Base-by-base conservation (phyloP, 75 land plant genomes). In the Sequoia sempervirens region DNA sequence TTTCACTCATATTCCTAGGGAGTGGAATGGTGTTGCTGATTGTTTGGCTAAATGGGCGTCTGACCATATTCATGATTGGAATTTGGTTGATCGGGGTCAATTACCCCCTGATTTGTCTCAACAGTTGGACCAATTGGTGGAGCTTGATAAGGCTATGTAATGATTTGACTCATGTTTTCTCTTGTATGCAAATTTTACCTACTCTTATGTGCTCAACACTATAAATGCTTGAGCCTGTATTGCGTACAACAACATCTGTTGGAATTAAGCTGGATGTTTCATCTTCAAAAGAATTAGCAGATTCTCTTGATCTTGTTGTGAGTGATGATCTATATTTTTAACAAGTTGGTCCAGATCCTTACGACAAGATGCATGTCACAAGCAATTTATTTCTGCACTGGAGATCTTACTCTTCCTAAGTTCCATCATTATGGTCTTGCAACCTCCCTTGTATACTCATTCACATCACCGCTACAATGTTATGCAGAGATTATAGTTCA, bases 281-380 rank as follows among this genome's bases (percentile, higher is more conserved):
- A 34, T 92, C 98, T 14, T 97, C 99, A 82, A 97, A 94, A 88
- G 92, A 92, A n/a, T 82, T 97, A 83, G 99, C 96, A 83, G 98
- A 96, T 90, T 94, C 99, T 72, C 92, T 97, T 86, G 98, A 97
- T 84, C 92, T 53, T 86, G 99, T 98, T 81, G 95, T 95, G 92
- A 98, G 46, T 45, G 46, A 45, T 45, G 46, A 45, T 45, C 46
- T 0, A 5, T 45, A 45, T 45, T 45, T 45, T 45, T 34, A 34
- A 34, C 36, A 97, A 94, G 89, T 87, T 97, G 37, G 94, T 97
- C 52, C 87, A 96, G 54, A 97, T 97, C 70, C 84, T 97, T 83
- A 95, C 99, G 41, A 97, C 99, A 47, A 91, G 99, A 82, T 97
- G 99, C 89, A 97, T 97, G 99, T 92, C 99, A 45, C 98, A 97